phyloP scores from a whole-genome alignment of 495 filamentous ascomycete species.

The Sporormia fimetaria region DNA sequence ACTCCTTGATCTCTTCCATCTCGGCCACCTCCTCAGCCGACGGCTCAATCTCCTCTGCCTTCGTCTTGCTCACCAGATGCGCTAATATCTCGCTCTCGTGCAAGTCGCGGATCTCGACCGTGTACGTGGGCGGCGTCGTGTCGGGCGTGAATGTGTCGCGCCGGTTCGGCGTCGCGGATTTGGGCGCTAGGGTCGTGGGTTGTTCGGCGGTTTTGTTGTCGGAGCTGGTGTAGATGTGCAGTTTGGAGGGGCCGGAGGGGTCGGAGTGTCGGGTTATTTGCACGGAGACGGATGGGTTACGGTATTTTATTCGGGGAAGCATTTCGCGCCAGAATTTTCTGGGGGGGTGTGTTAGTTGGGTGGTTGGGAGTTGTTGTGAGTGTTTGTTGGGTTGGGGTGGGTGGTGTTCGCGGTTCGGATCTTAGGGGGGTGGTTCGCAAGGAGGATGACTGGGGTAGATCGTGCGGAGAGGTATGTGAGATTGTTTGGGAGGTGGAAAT shows the following conservation, averaged over 20 bases:
- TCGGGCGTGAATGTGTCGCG: slow-evolving; percentile 24
- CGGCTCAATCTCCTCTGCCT: slow-evolving; percentile 51
- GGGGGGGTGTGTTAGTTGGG: no score
- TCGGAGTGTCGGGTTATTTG: slow-evolving; percentile 57
- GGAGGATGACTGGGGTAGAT: no score
- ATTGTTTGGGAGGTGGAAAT: not conserved
- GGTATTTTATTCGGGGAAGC: slow-evolving; percentile 81
- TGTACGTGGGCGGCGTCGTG: slow-evolving; percentile 34
- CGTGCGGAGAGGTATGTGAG: no score
- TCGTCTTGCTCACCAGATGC: slow-evolving; percentile 56
- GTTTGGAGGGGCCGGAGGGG: slow-evolving; percentile 46
- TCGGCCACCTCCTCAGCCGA: slow-evolving; percentile 46
- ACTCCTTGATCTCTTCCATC: slow-evolving; percentile 48
- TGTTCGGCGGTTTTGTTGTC: no score
- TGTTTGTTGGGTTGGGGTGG: no score
- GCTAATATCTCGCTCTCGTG: slow-evolving; percentile 53
- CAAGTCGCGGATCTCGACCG: slow-evolving; percentile 54
- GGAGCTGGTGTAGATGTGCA: slow-evolving; percentile 49
- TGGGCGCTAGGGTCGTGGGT: no score
- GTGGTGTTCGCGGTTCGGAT: no score
- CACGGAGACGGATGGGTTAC: slow-evolving; percentile 79
- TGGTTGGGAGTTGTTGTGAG: no score
- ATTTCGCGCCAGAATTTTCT: slow-evolving; percentile 81
- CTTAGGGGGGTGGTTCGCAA: no score
- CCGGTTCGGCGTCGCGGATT: not conserved